phyloP scores from a whole-genome alignment of 331 rosid species.

The Cucumis variabilis region DNA sequence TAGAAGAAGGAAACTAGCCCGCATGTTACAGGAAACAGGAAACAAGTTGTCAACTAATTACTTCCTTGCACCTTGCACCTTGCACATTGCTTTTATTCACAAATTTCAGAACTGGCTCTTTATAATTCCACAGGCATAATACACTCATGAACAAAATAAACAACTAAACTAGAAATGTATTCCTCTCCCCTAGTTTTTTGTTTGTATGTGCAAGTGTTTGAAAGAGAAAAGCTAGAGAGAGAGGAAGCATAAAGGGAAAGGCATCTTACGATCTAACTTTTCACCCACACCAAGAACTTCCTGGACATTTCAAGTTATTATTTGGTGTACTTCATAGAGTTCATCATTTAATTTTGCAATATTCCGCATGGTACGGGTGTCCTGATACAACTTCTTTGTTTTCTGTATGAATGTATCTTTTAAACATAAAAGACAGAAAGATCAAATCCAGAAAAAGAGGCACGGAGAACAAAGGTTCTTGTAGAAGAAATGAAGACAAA shows the following conservation, averaged over 20 bases:
- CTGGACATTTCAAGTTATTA: constrained; percentile 99
- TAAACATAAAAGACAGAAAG: constrained; percentile 43
- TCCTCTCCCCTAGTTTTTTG: not conserved
- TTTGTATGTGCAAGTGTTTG: not conserved
- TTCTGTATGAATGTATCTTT: constrained; percentile 95
- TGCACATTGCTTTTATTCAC: not conserved
- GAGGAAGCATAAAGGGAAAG: not conserved
- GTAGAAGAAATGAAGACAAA: not conserved
- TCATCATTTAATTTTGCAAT: constrained; percentile 97
- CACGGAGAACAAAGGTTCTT: constrained; percentile 11
- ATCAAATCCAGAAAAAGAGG: constrained; percentile 38
- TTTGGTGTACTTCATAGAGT: constrained; percentile 98
- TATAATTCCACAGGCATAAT: not conserved
- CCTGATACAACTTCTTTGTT: constrained; percentile 98
- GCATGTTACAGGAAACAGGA: too few species aligned
- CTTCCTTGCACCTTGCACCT: not conserved
- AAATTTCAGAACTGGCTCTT: not conserved
- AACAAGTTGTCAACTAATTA: not conserved
- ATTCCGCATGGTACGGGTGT: constrained; percentile 94
- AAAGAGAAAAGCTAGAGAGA: not conserved
- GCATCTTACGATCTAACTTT: constrained; percentile 94
- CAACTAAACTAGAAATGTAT: not conserved
- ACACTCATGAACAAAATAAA: not conserved
- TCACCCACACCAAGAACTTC: constrained; percentile 99
- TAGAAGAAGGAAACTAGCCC: not conserved